Percentiles rank a stretch among this genome's conserved stretches.
Conservation (phyloP, 176 grass and related monocot species). For the Rhynchospora breviuscula region DNA sequence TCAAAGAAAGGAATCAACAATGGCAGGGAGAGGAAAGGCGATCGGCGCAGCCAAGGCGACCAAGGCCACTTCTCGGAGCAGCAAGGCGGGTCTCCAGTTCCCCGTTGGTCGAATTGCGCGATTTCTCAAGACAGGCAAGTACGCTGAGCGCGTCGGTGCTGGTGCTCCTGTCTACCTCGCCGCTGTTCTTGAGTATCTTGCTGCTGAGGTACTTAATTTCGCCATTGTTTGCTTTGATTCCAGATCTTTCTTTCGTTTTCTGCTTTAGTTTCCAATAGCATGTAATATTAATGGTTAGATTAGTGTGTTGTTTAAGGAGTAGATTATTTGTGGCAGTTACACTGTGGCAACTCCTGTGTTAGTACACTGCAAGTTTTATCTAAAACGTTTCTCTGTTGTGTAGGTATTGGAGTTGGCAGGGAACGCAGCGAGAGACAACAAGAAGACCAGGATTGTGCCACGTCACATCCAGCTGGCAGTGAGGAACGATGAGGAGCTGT, state of each 20-base stretch:
- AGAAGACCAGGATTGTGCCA: slow-evolving; percentile 42
- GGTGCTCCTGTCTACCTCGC: slow-evolving; percentile 23
- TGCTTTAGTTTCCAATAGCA: neutral
- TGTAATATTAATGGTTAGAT: too few species aligned
- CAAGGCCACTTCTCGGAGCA: slow-evolving; percentile 23
- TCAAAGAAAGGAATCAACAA: neutral
- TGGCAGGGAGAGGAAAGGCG: slow-evolving; percentile 31
- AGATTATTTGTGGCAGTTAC: too few species aligned
- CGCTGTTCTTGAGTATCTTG: slow-evolving; percentile 26
- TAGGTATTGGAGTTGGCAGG: slow-evolving; percentile 24
- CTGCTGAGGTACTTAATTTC: slow-evolving; percentile 10
- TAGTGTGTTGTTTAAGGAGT: too few species aligned
- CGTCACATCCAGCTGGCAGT: slow-evolving; percentile 44
- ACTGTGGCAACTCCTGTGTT: too few species aligned
- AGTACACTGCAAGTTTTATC: neutral
- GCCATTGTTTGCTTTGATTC: neutral
- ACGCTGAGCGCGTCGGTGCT: slow-evolving; percentile 20
- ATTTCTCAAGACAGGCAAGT: slow-evolving; percentile 21
- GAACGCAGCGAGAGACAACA: slow-evolving; percentile 26
- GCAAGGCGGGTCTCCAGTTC: slow-evolving; percentile 26
- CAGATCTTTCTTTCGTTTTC: neutral
- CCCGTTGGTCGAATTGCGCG: slow-evolving; percentile 14
- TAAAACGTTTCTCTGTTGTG: neutral
- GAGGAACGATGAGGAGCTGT: slow-evolving; percentile 44
- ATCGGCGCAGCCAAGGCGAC: slow-evolving; percentile 6